Conservation (phyloP, 2,329 filamentous ascomycete species). For the Albophoma yamanashiensis region DNA sequence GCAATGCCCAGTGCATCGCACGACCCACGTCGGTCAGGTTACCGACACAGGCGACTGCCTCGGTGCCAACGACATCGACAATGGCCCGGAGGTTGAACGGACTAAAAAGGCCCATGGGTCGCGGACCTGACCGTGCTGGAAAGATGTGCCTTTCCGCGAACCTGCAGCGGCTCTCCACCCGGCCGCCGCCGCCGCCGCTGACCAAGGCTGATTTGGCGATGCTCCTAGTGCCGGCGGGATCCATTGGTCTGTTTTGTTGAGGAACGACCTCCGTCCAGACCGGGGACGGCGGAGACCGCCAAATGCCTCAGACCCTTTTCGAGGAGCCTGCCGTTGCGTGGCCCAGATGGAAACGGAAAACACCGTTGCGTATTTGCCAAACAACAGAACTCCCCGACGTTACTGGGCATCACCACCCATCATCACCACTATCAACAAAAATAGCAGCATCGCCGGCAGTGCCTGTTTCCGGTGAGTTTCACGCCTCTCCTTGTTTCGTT, state of each 20-base stretch:
- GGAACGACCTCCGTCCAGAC: background rate
- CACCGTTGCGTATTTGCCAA: background rate
- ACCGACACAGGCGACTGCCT: background rate
- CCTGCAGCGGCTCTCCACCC: background rate
- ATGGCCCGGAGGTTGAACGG: background rate
- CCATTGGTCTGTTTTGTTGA: background rate
- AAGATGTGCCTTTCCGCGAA: background rate
- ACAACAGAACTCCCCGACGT: background rate
- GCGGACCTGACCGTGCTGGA: background rate
- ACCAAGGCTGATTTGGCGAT: background rate
- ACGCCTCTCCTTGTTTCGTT: background rate
- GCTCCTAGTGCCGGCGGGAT: background rate
- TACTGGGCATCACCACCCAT: background rate
- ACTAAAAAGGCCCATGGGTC: background rate
- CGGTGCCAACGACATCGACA: background rate
- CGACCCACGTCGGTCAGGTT: background rate
- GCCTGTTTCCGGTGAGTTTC: background rate
- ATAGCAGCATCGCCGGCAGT: background rate
- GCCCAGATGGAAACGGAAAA: background rate
- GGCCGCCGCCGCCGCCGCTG: background rate
- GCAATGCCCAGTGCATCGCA: background rate
- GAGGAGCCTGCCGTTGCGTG: background rate
- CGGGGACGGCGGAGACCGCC: background rate
- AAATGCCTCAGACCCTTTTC: background rate
- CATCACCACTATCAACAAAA: background rate